Base-by-base conservation (phyloP, 2,329 filamentous ascomycete genomes). In the Aschersonia sp. region DNA sequence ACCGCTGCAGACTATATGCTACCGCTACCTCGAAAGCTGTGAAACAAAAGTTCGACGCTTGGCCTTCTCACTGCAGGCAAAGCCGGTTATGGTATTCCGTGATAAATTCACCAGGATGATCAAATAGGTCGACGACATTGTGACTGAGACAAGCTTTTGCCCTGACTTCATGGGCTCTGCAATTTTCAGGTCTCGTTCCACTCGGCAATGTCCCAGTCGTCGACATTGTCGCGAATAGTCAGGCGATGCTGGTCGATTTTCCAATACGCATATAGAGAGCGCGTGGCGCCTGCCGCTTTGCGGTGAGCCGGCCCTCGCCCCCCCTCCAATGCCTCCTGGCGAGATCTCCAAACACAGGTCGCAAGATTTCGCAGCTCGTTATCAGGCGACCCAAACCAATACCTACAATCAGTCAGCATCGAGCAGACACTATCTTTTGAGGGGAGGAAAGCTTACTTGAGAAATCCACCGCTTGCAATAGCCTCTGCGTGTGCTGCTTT, bases 321-420 rank as follows among this genome's bases (percentile, higher is more conserved):
- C 50, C 78, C 80, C 52, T 70, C 69, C 55, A 67, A 70, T 39
- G 80, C 79, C 58, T 83, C 77, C 41, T 75, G 68, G 42, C 71
- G 68, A 33, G 72, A 74, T 53, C 77, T 69, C 79, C 80, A 84
- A 51, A 84, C 61, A 62, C 79, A 88, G 45, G 88, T 95, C 42
- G 89, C 89, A 57, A 96, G 64, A 66, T 95, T 95, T 58, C 78
- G 72, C 52, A 83, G 73, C 46, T 83, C 71, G 42, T 63, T 68
- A 65, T 94, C 79, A 22, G 83, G 81, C 35, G 68, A 71, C 2
- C 87, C 87, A 63, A 94, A 95, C 87, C 89, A 95, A 65, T 96
- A 95, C 63, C 78, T 81, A 53, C 44, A 43, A 14, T 33, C 30
- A 47, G 53, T 58, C 49, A 60, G 56, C 46, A 4, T 22, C 22